phyloP scores from a whole-genome alignment of 495 filamentous ascomycete genomes.

The Penicillium daleae region DNA sequence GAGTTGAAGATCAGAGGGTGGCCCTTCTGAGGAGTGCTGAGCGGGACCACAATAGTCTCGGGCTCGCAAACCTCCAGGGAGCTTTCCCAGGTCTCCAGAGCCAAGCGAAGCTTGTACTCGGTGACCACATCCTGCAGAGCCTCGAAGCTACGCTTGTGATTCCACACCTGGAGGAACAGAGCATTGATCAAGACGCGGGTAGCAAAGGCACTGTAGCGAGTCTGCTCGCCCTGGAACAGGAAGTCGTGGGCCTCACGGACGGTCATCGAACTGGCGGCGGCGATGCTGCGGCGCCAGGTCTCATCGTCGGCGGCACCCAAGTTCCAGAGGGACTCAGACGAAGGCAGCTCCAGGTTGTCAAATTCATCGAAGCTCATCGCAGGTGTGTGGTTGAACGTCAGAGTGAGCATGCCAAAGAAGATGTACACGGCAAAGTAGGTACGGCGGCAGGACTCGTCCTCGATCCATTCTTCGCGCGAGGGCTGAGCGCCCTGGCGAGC shows the following conservation, averaged over 20 bases:
- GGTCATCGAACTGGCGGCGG: conserved; percentile 71
- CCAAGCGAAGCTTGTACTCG: conserved; percentile 95
- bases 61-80: conserved; percentile 93
- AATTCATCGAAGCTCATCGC: conserved; percentile 98
- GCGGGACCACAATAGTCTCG: conserved; percentile 84
- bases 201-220: conserved; percentile 95
- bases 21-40: conserved; percentile 95
- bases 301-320: conserved; percentile 78
- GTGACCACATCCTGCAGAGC: conserved; percentile 95
- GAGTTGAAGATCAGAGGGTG: conserved; percentile 99
- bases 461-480: conserved; percentile 89
- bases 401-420: conserved; percentile 94
- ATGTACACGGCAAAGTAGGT: conserved; percentile 99
- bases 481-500: conserved; percentile 78
- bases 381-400: conserved; percentile 97
- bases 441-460: conserved; percentile 93
- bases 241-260: conserved; percentile 94
- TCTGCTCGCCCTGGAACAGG: conserved; percentile 88
- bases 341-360: conserved; percentile 88
- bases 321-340: conserved; percentile 94
- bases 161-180: conserved; percentile 97
- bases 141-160: conserved; percentile 95
- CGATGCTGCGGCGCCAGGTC: conserved; percentile 73
- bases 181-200: conserved; percentile 99
- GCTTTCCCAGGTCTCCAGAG: conserved; percentile 97